Conservation (phyloP, 352 stramenopile genomes). For the Phytophthora multivora region DNA sequence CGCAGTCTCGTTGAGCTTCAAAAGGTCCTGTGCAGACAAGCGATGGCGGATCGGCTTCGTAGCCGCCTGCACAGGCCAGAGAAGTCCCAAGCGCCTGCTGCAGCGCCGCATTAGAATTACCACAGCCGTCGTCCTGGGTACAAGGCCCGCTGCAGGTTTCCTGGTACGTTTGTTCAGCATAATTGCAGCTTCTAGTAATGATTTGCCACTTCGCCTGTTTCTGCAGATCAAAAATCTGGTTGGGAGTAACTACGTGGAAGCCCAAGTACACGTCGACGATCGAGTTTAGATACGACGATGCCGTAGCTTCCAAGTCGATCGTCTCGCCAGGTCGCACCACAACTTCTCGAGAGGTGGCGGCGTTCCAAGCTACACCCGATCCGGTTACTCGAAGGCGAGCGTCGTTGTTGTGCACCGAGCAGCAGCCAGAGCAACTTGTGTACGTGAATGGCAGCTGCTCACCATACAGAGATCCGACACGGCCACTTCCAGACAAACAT, state of each 20-base stretch:
- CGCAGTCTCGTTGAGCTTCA: slow-evolving; percentile 51
- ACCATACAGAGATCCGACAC: slow-evolving; percentile 55
- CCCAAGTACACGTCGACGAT: slow-evolving; percentile 66
- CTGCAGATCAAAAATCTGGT: slow-evolving; percentile 67
- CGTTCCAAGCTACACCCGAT: slow-evolving; percentile 36
- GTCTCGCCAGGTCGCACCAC: slow-evolving; percentile 49
- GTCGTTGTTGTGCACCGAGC: slow-evolving; percentile 58
- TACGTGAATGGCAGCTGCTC: slow-evolving; percentile 54
- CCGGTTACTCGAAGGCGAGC: slow-evolving; percentile 50
- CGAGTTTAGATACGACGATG: slow-evolving; percentile 62
- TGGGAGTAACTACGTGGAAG: slow-evolving; percentile 76
- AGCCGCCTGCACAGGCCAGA: slow-evolving; percentile 38
- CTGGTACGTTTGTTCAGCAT: slow-evolving; percentile 49
- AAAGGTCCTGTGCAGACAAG: slow-evolving; percentile 60
- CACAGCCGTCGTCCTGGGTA: slow-evolving; percentile 38
- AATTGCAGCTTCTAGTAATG: slow-evolving; percentile 61
- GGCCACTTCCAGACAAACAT: slow-evolving; percentile 60
- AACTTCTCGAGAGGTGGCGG: slow-evolving; percentile 43
- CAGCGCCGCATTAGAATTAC: slow-evolving; percentile 57
- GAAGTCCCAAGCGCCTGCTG: slow-evolving; percentile 37
- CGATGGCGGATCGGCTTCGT: slow-evolving; percentile 53
- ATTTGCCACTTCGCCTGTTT: slow-evolving; percentile 61
- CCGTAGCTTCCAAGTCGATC: slow-evolving; percentile 53
- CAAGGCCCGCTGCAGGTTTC: slow-evolving; percentile 53
- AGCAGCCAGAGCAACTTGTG: slow-evolving; percentile 70